Conservation (phyloP, 2,329 filamentous ascomycete species). For the Lasiodiplodia citricola region DNA sequence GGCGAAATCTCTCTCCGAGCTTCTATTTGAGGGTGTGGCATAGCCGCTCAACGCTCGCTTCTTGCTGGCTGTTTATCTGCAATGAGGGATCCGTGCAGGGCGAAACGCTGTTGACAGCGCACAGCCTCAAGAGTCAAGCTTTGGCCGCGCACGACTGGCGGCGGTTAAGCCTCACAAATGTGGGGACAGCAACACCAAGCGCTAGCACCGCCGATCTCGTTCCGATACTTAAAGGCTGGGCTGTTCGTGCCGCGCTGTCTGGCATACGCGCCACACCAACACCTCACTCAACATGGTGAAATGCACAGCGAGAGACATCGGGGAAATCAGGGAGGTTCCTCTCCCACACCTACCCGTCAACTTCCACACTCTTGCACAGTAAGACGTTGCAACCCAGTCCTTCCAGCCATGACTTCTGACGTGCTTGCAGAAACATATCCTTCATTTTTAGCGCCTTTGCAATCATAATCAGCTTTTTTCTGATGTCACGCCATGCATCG, state of each 20-base stretch:
- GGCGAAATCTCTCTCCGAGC: background rate
- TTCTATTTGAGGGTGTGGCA: background rate
- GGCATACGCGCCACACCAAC: background rate
- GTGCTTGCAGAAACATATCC: conserved; percentile 45
- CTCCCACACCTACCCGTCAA: background rate
- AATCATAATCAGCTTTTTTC: conserved; percentile 56
- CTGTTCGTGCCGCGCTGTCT: background rate
- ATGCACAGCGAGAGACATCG: conserved; percentile 43
- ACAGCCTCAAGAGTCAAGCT: conserved; percentile 4
- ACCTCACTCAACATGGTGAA: conserved; percentile 1
- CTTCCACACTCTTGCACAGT: conserved; percentile 19
- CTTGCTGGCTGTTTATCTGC: background rate
- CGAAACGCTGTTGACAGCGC: background rate
- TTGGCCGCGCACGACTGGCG: background rate
- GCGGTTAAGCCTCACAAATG: background rate
- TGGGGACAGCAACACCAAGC: background rate
- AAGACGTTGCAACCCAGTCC: background rate
- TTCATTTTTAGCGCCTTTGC: conserved; percentile 60
- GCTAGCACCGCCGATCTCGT: background rate
- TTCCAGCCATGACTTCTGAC: background rate
- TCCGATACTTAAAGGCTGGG: background rate
- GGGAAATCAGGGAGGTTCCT: conserved; percentile 38
- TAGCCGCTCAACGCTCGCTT: background rate
- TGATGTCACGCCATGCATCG: conserved; percentile 63
- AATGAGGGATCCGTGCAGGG: background rate